Percentiles rank a stretch among this genome's conserved stretches.
These are phyloP conservation scores for Aristolochia fimbriata DNA, from an alignment of 164 flowering plant genomes.

Conservation along the genomic window DNA sequence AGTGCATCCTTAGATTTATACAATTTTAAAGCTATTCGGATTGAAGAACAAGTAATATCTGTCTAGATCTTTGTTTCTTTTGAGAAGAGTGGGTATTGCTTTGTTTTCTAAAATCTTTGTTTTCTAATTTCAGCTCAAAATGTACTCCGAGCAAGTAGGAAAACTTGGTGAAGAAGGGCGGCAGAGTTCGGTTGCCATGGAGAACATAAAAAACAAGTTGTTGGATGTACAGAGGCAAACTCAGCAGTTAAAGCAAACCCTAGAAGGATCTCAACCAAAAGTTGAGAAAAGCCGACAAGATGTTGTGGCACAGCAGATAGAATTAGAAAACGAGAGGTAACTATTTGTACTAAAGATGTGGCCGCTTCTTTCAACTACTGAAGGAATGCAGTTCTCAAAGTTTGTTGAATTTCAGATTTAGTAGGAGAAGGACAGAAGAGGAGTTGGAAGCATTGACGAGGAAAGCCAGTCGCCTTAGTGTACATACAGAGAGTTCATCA, in stretches of 20 bases:
- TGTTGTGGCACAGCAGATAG: slow-evolving; percentile 49
- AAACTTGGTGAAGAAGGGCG: slow-evolving; percentile 60
- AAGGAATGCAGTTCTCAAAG: too few species aligned
- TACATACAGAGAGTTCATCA: slow-evolving; percentile 55
- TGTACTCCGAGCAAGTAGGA: slow-evolving; percentile 54
- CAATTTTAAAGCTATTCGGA: slow-evolving; percentile 40
- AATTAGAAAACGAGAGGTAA: slow-evolving; percentile 75
- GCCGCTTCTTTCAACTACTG: too few species aligned
- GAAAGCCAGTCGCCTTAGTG: slow-evolving; percentile 45
- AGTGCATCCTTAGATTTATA: slow-evolving; percentile 41
- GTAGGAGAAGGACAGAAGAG: slow-evolving; percentile 70
- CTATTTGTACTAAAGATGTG: neutral
- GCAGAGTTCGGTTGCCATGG: slow-evolving; percentile 36
- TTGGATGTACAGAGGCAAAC: slow-evolving; percentile 47
- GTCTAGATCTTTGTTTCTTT: neutral
- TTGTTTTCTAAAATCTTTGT: neutral
- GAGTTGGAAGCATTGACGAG: slow-evolving; percentile 56
- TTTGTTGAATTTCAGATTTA: slow-evolving; percentile 33
- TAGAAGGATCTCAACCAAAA: slow-evolving; percentile 49
- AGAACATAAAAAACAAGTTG: slow-evolving; percentile 43
- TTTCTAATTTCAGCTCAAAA: slow-evolving; percentile 48
- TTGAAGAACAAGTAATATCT: slow-evolving; percentile 76
- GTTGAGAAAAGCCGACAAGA: slow-evolving; percentile 34
- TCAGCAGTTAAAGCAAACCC: slow-evolving; percentile 39
- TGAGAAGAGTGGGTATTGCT: neutral